Evolutionary conservation across 2,329 filamentous ascomycete genomes (phyloP).

Genomic region (Leptographium lundbergii): DNA sequence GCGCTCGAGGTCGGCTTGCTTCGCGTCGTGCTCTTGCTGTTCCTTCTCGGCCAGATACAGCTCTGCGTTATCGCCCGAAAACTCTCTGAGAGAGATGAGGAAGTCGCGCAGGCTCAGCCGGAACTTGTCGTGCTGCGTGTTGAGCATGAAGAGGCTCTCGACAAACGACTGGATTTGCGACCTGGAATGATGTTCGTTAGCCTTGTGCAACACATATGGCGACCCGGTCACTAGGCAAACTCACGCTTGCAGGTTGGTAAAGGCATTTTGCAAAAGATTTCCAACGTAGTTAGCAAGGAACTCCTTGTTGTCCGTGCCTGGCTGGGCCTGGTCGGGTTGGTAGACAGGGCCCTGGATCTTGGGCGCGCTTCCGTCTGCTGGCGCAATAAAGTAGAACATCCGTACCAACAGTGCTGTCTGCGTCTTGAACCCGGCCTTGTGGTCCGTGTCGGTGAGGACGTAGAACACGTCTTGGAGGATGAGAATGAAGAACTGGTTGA

Average conservation of each 20-base stretch:
- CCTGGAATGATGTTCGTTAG: not conserved
- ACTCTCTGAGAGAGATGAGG: slow-evolving; percentile 93
- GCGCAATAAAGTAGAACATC: slow-evolving; percentile 92
- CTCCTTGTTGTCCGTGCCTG: slow-evolving; percentile 78
- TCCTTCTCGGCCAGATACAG: slow-evolving; percentile 91
- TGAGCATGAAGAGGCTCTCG: slow-evolving; percentile 74
- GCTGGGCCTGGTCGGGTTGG: slow-evolving; percentile 64
- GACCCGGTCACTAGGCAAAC: slow-evolving; percentile 21
- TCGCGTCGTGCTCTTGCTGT: slow-evolving; percentile 73
- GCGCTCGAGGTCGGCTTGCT: slow-evolving; percentile 79
- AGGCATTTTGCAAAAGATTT: slow-evolving; percentile 74
- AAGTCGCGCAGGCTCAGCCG: slow-evolving; percentile 94
- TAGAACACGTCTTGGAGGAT: slow-evolving; percentile 98
- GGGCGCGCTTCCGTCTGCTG: slow-evolving; percentile 51
- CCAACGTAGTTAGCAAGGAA: slow-evolving; percentile 84
- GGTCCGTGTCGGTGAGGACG: slow-evolving; percentile 90
- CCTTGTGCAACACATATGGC: not conserved
- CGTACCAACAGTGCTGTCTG: slow-evolving; percentile 87
- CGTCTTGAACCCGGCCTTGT: slow-evolving; percentile 98
- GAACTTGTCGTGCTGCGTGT: slow-evolving; percentile 86
- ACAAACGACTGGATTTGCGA: slow-evolving; percentile 84
- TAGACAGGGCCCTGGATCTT: slow-evolving; percentile 94
- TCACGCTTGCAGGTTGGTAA: slow-evolving; percentile 83
- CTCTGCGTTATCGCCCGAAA: slow-evolving; percentile 88
- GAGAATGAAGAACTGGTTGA: slow-evolving; percentile 92